Evolutionary conservation across 2,329 filamentous ascomycete species (phyloP).

Genomic region (Cercospora berteroae): DNA sequence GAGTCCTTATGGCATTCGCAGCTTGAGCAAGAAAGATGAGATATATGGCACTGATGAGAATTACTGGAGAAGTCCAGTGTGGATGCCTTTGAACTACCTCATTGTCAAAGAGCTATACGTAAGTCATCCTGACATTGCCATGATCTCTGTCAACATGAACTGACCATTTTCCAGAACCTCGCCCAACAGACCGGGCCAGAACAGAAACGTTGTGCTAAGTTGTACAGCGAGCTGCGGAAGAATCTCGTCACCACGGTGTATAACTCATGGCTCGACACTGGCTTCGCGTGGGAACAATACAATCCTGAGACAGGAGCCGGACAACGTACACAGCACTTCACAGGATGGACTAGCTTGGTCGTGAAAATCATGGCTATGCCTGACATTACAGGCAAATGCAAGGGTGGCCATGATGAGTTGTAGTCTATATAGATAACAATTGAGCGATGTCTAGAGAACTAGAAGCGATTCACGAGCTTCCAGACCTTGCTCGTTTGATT

Average conservation of each 20-base stretch:
- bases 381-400: slow-evolving; percentile 50
- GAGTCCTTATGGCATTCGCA: slow-evolving; percentile 83
- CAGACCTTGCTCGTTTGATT: background rate
- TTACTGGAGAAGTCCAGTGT: slow-evolving; percentile 93
- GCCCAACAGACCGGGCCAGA: slow-evolving; percentile 66
- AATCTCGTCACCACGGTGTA: slow-evolving; percentile 90
- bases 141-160: slow-evolving; percentile 9
- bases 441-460: background rate
- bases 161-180: slow-evolving; percentile 53
- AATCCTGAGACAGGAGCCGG: slow-evolving; percentile 87
- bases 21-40: slow-evolving; percentile 77
- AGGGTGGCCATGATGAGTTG: slow-evolving; percentile 49
- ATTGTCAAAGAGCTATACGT: slow-evolving; percentile 74
- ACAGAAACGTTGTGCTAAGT: slow-evolving; percentile 62
- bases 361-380: slow-evolving; percentile 98
- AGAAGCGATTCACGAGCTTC: background rate
- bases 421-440: slow-evolving; percentile 30
- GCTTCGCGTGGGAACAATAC: slow-evolving; percentile 99
- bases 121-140: slow-evolving; percentile 42
- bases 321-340: slow-evolving; percentile 97
- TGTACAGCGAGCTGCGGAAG: slow-evolving; percentile 74
- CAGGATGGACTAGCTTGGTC: slow-evolving; percentile 96
- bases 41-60: slow-evolving; percentile 91
- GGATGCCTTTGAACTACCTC: slow-evolving; percentile 96
- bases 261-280: slow-evolving; percentile 82